These are phyloP conservation scores for Psidium guajava DNA, from an alignment of 345 rosid genomes.

Conservation along the genomic window DNA sequence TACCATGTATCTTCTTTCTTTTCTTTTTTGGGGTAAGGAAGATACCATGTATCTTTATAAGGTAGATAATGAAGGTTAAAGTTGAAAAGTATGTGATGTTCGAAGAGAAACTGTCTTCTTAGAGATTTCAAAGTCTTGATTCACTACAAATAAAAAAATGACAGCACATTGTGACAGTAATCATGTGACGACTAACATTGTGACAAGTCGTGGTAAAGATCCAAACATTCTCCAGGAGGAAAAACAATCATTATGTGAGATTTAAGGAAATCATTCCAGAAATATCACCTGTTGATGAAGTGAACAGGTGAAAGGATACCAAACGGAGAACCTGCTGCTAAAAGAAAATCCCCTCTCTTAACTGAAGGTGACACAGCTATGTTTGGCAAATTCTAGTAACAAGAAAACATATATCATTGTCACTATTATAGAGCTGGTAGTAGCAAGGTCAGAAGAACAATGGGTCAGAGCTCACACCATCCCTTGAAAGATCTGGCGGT, in stretches of 20 bases:
- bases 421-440: neutral
- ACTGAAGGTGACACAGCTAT: conserved; percentile 21
- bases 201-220: neutral
- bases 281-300: conserved; percentile 75
- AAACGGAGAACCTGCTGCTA: conserved; percentile 91
- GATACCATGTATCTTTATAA: neutral
- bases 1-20: neutral
- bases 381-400: conserved; percentile 38
- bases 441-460: neutral
- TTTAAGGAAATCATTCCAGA: neutral
- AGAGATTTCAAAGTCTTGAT: neutral
- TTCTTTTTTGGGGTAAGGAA: neutral
- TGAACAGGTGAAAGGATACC: conserved; percentile 82
- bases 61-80: neutral
- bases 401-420: neutral
- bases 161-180: neutral
- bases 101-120: neutral
- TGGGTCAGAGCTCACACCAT: neutral
- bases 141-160: neutral
- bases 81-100: neutral
- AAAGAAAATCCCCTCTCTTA: conserved; percentile 57
- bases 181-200: neutral
- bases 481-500: neutral
- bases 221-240: neutral
- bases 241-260: neutral